Base-by-base conservation (phyloP, 2,329 filamentous ascomycete species). In the Xylariomycetidae sp. region DNA sequence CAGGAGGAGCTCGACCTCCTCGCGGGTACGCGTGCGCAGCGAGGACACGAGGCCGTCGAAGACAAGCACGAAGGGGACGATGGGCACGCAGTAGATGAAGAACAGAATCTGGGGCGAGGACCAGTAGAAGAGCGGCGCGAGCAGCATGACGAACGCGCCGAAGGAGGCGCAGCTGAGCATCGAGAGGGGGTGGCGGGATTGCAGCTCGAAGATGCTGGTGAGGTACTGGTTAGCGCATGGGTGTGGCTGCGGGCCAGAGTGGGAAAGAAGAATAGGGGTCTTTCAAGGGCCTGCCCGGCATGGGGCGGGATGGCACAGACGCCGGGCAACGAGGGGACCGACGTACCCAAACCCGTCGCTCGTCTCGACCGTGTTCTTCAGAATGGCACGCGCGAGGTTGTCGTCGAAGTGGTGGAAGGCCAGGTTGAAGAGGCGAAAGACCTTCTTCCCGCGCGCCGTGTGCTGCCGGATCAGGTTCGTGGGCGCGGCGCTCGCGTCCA, bases 361-460 rank as follows among this genome's bases (percentile, higher is more conserved):
- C 0, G 74, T 83, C 46, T 74, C 65, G 23, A 85, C 56, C 0
- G 79, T 81, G 52, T 82, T 77, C 32, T 64, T 65, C 19, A 89
- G 54, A 19, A 86, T 80, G 7, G 67, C 64, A 17, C 54, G 60
- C 1, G 79, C 83, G 13, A 78, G 57, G 4, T 60, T 59, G 48
- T 87, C 79, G 40, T 78, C 71, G 46, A 88, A 88, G 59, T 88
- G 83, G 57, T 88, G 84, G 50, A 89, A 89, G 1, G 81, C 74
- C 2, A 86, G 65, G 52, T 81, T 84, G 56, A 84, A 88, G 31
- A 87, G 60, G 4, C 83, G 67, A 52, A 86, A 82, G 15, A 84
- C 63, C 49, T 67, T 70, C 30, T 62, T 60, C 62, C 9, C 57
- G 52, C 5, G 44, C 49, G 7, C 4, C 13, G 45, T 40, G 37